Base-by-base conservation (phyloP, 75 land plant genomes). In the Sequoia sempervirens region DNA sequence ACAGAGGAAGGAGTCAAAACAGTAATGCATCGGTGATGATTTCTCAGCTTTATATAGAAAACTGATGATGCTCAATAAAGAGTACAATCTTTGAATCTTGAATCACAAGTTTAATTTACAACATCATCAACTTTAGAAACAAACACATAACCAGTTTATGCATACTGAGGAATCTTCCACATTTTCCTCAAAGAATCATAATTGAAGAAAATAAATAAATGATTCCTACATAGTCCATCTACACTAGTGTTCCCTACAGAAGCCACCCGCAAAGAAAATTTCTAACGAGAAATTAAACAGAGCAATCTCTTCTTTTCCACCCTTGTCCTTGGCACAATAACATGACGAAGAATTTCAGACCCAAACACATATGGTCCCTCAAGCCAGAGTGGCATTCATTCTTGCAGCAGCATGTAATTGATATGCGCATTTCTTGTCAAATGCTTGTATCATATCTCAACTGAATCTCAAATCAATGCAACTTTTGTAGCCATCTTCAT, bases 401-500 rank as follows among this genome's bases (percentile, higher is more conserved):
- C 80, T 45, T 78, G 15, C 47, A 43, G 30, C 32, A 41, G 47
- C 30, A 32, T 30, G 73, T n/a, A 78, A 26, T 13, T 45, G 28
- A 10, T 78, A n/a, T 13, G 26, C n/a, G 20, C 80, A 41, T 26
- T 78, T 78, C 80, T 78, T 40, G n/a, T 45, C 80, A 78, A n/a
- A 78, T 43, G 80, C 46, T 78, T 45, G 80, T 28, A 78, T 78
- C 30, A n/a, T 45, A 45, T 45, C 50, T 78, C 45, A 40, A 78
- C 45, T 45, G 46, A 45, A 78, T n/a, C 30, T 43, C 80, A 78
- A 78, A 45, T 78, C 45, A 11, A 78, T 43, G 46, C n/a, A 43
- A 26, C 45, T 45, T 43, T 45, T 32, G 7, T 78, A 78, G 18
- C 26, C 6, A 2, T 78, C 30, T n/a, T 23, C 45, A 78, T 11